Percentiles rank a stretch among this genome's conserved stretches.
phyloP scores from a whole-genome alignment of 768 basidiomycete genomes.

The Phaffia tasmanica region DNA sequence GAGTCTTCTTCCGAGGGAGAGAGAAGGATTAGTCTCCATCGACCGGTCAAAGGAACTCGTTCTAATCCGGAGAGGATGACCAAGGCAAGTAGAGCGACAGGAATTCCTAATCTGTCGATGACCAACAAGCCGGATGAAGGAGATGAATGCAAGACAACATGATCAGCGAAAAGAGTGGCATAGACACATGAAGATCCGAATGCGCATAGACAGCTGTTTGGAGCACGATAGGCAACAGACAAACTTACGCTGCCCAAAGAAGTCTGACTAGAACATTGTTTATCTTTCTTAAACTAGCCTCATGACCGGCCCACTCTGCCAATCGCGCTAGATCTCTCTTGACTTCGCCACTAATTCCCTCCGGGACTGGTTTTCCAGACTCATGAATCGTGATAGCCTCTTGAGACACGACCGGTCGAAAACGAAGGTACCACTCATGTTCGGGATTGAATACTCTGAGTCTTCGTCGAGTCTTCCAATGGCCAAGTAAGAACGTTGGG shows the following conservation, averaged over 20 bases:
- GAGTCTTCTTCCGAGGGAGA: conserved; percentile 88
- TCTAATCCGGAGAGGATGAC: conserved; percentile 56
- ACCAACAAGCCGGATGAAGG: no score
- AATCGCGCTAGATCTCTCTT: not conserved
- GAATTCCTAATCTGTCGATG: conserved; percentile 44
- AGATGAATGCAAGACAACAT: no score
- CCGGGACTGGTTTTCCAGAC: not conserved
- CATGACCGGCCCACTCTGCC: not conserved
- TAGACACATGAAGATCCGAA: no score
- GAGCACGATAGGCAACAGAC: no score
- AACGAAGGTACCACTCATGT: not conserved
- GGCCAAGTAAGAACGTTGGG: not conserved
- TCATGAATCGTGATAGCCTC: not conserved
- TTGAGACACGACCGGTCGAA: conserved; percentile 4
- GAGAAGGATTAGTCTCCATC: conserved; percentile 76
- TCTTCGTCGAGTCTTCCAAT: not conserved
- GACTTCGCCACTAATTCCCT: not conserved
- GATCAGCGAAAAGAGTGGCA: no score
- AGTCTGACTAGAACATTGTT: not conserved
- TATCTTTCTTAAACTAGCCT: not conserved
- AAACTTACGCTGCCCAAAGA: not conserved
- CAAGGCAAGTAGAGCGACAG: conserved; percentile 52
- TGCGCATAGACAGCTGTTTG: no score
- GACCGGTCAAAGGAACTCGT: conserved; percentile 33
- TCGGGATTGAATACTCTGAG: not conserved